Evolutionary conservation across 2,329 filamentous ascomycete genomes (phyloP).

Genomic region (Cadophora malorum): DNA sequence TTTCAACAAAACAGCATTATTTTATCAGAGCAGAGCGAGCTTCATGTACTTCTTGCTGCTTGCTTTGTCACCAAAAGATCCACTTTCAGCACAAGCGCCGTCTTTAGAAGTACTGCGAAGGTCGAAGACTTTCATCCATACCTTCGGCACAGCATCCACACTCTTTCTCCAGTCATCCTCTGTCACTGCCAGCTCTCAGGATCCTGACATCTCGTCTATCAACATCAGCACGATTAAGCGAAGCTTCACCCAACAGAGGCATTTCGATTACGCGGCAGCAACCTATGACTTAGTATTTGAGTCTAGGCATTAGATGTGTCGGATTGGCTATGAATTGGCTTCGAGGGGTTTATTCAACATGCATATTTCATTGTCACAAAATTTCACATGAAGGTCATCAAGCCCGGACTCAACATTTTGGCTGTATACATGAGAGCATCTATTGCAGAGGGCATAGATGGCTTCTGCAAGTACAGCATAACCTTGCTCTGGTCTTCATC

Average conservation of each 20-base stretch:
- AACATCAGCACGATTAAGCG: background rate
- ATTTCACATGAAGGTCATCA: constrained; percentile 8
- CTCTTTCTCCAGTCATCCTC: background rate
- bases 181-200: background rate
- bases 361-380: background rate
- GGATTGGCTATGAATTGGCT: no score
- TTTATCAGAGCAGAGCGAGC: background rate
- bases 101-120: no score
- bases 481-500: constrained; percentile 10
- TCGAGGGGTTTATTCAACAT: background rate
- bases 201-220: no score
- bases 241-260: background rate
- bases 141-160: no score
- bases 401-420: constrained; percentile 1
- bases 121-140: no score
- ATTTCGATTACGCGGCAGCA: background rate
- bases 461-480: background rate
- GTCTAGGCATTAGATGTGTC: background rate
- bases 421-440: constrained; percentile 1
- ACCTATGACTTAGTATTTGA: no score
- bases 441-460: background rate
- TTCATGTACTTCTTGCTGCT: background rate
- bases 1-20: background rate
- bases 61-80: background rate
- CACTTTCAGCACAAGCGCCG: background rate